Conservation (phyloP, 768 basidiomycete species). For the Rhodotorula toruloides region DNA sequence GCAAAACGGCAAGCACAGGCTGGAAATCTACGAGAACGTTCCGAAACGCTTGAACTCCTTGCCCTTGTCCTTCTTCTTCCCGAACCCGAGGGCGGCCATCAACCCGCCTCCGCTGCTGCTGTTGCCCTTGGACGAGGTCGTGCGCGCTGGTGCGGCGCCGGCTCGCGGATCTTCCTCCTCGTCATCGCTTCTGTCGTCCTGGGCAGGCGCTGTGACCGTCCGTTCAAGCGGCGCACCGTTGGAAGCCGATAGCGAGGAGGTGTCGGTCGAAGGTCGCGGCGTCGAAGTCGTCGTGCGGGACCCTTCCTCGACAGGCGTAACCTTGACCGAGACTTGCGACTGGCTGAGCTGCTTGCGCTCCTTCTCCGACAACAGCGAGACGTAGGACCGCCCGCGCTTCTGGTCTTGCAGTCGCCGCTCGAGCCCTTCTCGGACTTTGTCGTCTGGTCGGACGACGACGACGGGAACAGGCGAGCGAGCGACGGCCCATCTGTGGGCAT, state of each 20-base stretch:
- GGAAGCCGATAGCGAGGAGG: not conserved
- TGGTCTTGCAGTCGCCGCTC: slow-evolving; percentile 27
- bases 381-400: slow-evolving; percentile 35
- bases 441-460: slow-evolving; percentile 70
- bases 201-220: slow-evolving; percentile 19
- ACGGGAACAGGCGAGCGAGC: slow-evolving; percentile 92
- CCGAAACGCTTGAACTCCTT: slow-evolving; percentile 29
- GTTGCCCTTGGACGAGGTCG: not conserved
- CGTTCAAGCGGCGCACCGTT: slow-evolving; percentile 22
- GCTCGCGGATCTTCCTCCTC: not conserved
- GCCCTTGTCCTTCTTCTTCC: slow-evolving; percentile 33
- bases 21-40: slow-evolving; percentile 10
- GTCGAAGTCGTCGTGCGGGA: not conserved
- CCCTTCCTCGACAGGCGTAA: not conserved
- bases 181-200: not conserved
- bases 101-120: not conserved
- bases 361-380: slow-evolving; percentile 25
- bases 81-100: not conserved
- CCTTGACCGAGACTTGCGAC: not conserved
- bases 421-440: slow-evolving; percentile 39
- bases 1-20: no score
- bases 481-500: slow-evolving; percentile 63
- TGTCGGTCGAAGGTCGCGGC: not conserved
- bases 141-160: no score
- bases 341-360: slow-evolving; percentile 9